These are phyloP conservation scores for Zygosaccharomyces bailii DNA, from an alignment of 805 yeast species.

Conservation along the genomic window DNA sequence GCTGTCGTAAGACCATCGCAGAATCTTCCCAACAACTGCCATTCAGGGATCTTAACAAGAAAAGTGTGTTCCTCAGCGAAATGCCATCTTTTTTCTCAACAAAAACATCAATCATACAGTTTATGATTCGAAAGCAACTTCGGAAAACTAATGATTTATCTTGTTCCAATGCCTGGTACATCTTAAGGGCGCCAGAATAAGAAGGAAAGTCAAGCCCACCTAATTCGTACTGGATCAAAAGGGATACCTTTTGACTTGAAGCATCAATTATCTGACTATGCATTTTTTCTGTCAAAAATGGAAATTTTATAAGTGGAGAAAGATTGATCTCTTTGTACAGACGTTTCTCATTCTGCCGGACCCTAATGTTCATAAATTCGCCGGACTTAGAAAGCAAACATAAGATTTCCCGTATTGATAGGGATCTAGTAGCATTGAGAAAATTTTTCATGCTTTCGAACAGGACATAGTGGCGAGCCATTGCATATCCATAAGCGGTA, in stretches of 20 bases:
- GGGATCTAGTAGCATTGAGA: slow-evolving; percentile 20
- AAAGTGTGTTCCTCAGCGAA: slow-evolving; percentile 40
- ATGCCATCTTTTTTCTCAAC: slow-evolving; percentile 41
- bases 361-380: slow-evolving; percentile 42
- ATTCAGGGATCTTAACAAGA: slow-evolving; percentile 39
- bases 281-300: slow-evolving; percentile 33
- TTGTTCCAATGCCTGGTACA: slow-evolving; percentile 40
- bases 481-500: slow-evolving; percentile 45
- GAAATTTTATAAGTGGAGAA: slow-evolving; percentile 40
- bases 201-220: slow-evolving; percentile 49
- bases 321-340: slow-evolving; percentile 44
- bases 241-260: slow-evolving; percentile 39
- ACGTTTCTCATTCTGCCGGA: slow-evolving; percentile 45
- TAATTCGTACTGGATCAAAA: slow-evolving; percentile 48
- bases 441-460: slow-evolving; percentile 43
- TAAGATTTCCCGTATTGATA: slow-evolving; percentile 24
- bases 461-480: slow-evolving; percentile 48
- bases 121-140: slow-evolving; percentile 42
- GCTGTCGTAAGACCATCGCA: slow-evolving; percentile 44
- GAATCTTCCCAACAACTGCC: slow-evolving; percentile 53
- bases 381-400: slow-evolving; percentile 35
- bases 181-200: slow-evolving; percentile 40
- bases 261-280: slow-evolving; percentile 26
- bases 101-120: slow-evolving; percentile 45
- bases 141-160: slow-evolving; percentile 45